Base-by-base conservation (phyloP, 2,329 filamentous ascomycete genomes). In the Akanthomyces muscarius region DNA sequence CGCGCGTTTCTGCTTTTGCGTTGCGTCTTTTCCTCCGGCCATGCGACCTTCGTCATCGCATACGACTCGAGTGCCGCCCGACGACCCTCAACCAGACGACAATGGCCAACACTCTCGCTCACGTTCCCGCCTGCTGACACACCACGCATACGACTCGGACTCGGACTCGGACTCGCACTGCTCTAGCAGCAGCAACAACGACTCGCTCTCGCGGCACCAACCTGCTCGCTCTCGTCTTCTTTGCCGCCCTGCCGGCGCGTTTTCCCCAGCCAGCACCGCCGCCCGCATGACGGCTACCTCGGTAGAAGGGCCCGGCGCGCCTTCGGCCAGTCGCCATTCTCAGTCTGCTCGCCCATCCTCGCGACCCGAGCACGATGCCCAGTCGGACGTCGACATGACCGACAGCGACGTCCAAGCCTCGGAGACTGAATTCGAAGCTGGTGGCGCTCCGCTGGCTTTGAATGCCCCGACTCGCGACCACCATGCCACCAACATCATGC, bases 21-120 rank as follows among this genome's bases (percentile, higher is more conserved):
- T 62, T 71, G 69, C 70, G 64, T 70, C 33, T 38, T 30, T 36
- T 23, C 45, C 36, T n/a, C 28, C 23, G 64, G 65, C 63, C 66
- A 68, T 68, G 67, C 66, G 62, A 64, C 52, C 63, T 21, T 61
- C 48, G 57, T 53, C 57, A 52, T 61, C 48, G 57, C 57, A 44
- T 30, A 53, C 47, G 16, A 44, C 57, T 36, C 48, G 14, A 44
- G 25, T 30, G 21, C 48, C 48, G 30, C 48, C 30, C 16, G 38
- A 53, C 48, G 38, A 61, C 57, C 25, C 25, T 45, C 48, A 52
- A 45, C 50, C 64, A 55, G 47, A 58, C 14, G 47, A 58, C 13
- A 36, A 48, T 47, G 33, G 51, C 30, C 30, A 30, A 56, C 47
- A 50, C 50, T 50, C 30, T 23, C 14, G 36, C 36, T 38, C 14